These are phyloP conservation scores for Grifola frondosa DNA, from an alignment of 1,284 basidiomycete species.

Conservation along the genomic window DNA sequence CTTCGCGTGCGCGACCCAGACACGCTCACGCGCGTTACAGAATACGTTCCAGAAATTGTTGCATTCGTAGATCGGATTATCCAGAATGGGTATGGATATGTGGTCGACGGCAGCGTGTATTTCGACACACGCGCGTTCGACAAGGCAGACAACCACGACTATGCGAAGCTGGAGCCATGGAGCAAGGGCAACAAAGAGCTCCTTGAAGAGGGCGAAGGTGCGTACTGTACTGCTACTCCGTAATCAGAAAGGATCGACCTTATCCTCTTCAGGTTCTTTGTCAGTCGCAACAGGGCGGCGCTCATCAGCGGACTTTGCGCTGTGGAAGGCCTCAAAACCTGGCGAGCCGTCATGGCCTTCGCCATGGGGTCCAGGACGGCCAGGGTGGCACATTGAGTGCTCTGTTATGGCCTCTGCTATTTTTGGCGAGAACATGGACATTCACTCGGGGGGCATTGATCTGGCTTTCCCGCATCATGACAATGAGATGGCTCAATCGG, in stretches of 20 bases:
- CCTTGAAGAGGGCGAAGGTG: conserved; percentile 93
- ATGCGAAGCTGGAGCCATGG: conserved; percentile 96
- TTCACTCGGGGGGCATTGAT: conserved; percentile 97
- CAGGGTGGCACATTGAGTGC: conserved; percentile 99
- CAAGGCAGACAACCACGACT: conserved; percentile 67
- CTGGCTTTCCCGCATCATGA: conserved; percentile 99
- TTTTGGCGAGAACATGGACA: conserved; percentile 92
- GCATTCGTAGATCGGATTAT: conserved; percentile 87
- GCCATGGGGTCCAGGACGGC: conserved; percentile 95
- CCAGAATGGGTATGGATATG: conserved; percentile 90
- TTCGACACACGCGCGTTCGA: conserved; percentile 94
- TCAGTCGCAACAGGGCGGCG: conserved; percentile 61
- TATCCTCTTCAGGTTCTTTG: conserved; percentile 53
- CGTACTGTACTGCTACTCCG: no score
- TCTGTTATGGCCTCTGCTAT: conserved; percentile 97
- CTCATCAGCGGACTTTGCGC: conserved; percentile 86
- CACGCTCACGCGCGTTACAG: conserved; percentile 92
- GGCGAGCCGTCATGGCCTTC: conserved; percentile 99
- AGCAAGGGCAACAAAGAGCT: conserved; percentile 91
- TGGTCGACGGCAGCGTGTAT: conserved; percentile 87
- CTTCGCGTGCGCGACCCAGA: conserved; percentile 88
- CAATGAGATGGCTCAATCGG: conserved; percentile 97
- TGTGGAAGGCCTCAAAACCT: conserved; percentile 97
- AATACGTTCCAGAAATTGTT: conserved; percentile 96
- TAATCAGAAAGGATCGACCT: no score